These are phyloP conservation scores for Linderniella brevidens DNA, from an alignment of 257 asterid genomes.

Conservation along the genomic window DNA sequence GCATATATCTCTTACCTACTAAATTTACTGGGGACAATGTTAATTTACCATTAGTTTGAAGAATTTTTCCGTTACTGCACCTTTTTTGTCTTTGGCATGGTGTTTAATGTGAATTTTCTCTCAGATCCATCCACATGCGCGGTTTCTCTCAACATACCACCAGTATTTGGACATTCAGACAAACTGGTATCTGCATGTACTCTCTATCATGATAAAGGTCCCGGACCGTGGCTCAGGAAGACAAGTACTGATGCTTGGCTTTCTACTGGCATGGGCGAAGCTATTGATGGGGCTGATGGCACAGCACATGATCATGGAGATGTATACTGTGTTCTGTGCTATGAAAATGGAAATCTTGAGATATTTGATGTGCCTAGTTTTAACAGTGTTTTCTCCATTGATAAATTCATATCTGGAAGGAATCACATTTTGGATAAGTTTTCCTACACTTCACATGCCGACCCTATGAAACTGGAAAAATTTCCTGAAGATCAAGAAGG, in stretches of 20 bases:
- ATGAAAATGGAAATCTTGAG: conserved; percentile 69
- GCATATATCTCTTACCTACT: background rate
- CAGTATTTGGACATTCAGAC: conserved; percentile 45
- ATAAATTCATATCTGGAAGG: conserved; percentile 71
- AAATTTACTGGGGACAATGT: background rate
- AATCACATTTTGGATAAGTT: conserved; percentile 46
- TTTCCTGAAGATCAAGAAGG: conserved; percentile 48
- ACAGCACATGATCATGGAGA: conserved; percentile 76
- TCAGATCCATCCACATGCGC: conserved; percentile 78
- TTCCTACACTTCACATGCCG: conserved; percentile 24
- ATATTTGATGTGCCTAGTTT: conserved; percentile 84
- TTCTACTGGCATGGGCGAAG: conserved; percentile 78
- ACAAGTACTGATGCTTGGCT: conserved; percentile 99
- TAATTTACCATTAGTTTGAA: conserved; percentile 1
- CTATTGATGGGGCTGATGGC: conserved; percentile 85
- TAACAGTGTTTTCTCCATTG: conserved; percentile 53
- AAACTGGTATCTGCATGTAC: conserved; percentile 64
- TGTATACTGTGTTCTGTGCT: conserved; percentile 71
- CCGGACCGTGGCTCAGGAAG: conserved; percentile 87
- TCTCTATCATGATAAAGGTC: conserved; percentile 87
- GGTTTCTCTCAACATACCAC: conserved; percentile 54
- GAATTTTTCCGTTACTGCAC: conserved; percentile 6
- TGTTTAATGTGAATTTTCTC: conserved; percentile 18
- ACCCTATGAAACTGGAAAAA: conserved; percentile 19
- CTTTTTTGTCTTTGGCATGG: background rate